These are phyloP conservation scores for Fusarium mangiferae DNA, from an alignment of 2,329 filamentous ascomycete genomes.

Conservation along the genomic window DNA sequence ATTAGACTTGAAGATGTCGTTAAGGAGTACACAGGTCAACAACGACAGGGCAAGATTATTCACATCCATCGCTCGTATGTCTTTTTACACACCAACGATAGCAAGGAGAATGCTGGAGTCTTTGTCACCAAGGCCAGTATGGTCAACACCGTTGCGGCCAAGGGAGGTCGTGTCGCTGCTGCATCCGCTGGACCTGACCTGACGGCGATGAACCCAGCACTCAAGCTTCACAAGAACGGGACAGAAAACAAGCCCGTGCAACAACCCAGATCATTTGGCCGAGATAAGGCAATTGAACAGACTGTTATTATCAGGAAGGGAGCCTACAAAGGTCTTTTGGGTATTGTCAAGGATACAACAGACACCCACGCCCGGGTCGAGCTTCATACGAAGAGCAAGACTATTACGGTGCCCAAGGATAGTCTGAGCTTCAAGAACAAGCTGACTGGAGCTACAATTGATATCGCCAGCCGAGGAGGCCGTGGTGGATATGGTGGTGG, in stretches of 20 bases:
- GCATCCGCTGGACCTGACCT: constrained; percentile 76
- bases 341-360: constrained; percentile 95
- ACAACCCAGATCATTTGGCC: constrained; percentile 80
- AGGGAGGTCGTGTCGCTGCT: constrained; percentile 79
- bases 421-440: constrained; percentile 88
- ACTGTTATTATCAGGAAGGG: constrained; percentile 90
- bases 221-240: constrained; percentile 74
- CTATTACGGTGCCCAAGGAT: constrained; percentile 84
- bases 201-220: constrained; percentile 89
- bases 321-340: constrained; percentile 89
- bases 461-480: constrained; percentile 67
- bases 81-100: constrained; percentile 86
- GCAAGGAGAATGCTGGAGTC: constrained; percentile 87
- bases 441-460: constrained; percentile 80
- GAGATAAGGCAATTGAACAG: constrained; percentile 88
- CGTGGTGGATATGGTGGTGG: constrained; percentile 57
- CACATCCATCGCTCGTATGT: constrained; percentile 95
- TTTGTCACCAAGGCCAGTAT: constrained; percentile 88
- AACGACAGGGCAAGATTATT: constrained; percentile 86
- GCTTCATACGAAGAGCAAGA: constrained; percentile 93
- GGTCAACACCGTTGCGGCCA: constrained; percentile 91
- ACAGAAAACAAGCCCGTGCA: constrained; percentile 61
- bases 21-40: constrained; percentile 87
- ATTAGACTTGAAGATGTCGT: constrained; percentile 93
- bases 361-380: constrained; percentile 89